phyloP scores from a whole-genome alignment of 768 basidiomycete species.

The Suillus lakei region DNA sequence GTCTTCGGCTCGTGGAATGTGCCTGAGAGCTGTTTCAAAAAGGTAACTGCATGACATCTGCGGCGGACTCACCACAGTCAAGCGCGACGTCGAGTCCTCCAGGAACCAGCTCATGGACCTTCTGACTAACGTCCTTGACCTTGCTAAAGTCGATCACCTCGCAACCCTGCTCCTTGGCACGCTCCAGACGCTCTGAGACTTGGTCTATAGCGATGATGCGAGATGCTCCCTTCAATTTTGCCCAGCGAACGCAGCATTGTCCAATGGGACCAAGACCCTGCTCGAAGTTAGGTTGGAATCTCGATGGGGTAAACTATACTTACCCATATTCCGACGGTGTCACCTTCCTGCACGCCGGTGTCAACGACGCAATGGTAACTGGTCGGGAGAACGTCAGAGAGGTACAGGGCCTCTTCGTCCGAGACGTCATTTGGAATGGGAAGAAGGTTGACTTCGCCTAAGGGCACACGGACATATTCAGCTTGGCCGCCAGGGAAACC shows the following conservation, averaged over 20 bases:
- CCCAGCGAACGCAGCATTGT: constrained; percentile 62
- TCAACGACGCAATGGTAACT: constrained; percentile 77
- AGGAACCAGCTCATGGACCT: constrained; percentile 62
- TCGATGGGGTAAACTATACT: neutral
- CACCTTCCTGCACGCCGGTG: constrained; percentile 73
- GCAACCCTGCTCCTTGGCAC: constrained; percentile 51
- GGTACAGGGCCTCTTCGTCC: constrained; percentile 63
- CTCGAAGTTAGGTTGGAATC: neutral
- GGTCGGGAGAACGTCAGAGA: constrained; percentile 70
- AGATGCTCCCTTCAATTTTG: constrained; percentile 67
- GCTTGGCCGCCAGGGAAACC: constrained; percentile 79
- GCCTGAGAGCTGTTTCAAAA: constrained; percentile 28
- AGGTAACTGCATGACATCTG: constrained; percentile 13
- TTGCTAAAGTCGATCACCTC: constrained; percentile 65
- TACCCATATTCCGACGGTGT: constrained; percentile 75
- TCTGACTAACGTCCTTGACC: constrained; percentile 49
- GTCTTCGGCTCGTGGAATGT: constrained; percentile 78
- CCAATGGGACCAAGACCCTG: constrained; percentile 74
- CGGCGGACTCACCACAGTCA: constrained; percentile 46
- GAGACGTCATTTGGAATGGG: constrained; percentile 68
- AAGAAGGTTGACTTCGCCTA: constrained; percentile 73
- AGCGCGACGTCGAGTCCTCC: constrained; percentile 68
- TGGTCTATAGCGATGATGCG: constrained; percentile 76
- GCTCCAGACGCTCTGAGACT: constrained; percentile 54
- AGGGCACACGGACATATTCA: constrained; percentile 74